These are phyloP conservation scores for Moesziomyces sp. DNA, from an alignment of 1,284 basidiomycete genomes.

Conservation along the genomic window DNA sequence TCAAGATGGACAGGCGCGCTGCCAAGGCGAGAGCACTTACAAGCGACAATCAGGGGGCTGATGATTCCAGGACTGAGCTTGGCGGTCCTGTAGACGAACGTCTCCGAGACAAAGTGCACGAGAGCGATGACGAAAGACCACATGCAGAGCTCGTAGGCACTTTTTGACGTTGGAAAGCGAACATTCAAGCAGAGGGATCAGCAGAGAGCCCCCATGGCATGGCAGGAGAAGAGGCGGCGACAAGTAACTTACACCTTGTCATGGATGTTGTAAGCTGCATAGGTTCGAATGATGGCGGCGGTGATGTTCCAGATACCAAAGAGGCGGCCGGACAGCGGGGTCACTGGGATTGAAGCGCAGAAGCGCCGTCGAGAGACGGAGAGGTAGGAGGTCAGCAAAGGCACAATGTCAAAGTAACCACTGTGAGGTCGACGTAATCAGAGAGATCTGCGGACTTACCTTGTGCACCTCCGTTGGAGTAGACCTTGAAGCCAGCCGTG, in stretches of 20 bases:
- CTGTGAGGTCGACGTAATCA: no score
- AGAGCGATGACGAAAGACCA: conserved; percentile 89
- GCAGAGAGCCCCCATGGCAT: no score
- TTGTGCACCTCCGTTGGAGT: conserved; percentile 46
- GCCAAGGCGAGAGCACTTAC: conserved; percentile 72
- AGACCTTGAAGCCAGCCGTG: conserved; percentile 58
- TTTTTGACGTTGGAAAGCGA: conserved; percentile 4
- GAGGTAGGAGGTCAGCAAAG: no score
- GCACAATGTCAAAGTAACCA: neutral
- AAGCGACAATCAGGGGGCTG: conserved; percentile 84
- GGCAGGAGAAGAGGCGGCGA: conserved; percentile 1
- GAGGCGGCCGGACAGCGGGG: conserved; percentile 59
- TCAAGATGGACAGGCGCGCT: neutral
- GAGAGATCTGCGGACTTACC: no score
- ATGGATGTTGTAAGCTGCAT: conserved; percentile 62
- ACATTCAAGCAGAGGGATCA: no score
- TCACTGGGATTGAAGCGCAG: no score
- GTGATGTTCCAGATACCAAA: conserved; percentile 66
- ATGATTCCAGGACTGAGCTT: conserved; percentile 75
- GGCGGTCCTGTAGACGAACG: conserved; percentile 83
- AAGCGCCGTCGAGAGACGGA: neutral
- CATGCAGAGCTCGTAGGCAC: conserved; percentile 82
- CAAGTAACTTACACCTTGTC: conserved; percentile 45
- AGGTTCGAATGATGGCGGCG: conserved; percentile 62
- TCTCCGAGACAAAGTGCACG: conserved; percentile 86